Evolutionary conservation across 176 grass and related monocot genomes (phyloP).

Genomic region (Avena sativa): DNA sequence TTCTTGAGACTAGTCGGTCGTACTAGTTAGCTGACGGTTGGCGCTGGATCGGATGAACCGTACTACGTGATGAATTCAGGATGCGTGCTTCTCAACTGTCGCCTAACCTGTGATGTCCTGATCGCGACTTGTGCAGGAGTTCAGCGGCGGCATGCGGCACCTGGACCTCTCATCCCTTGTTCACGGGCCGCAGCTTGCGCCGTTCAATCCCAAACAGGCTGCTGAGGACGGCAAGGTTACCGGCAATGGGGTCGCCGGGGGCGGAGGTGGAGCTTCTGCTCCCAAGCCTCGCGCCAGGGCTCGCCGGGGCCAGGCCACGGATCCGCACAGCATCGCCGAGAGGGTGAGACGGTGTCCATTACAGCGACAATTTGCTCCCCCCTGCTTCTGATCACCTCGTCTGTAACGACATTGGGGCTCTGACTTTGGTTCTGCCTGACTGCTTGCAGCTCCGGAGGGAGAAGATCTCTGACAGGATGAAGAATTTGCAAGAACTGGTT

Average conservation of each 20-base stretch:
- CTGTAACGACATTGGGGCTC: background rate
- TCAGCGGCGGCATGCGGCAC: constrained; percentile 43
- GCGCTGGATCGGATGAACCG: background rate
- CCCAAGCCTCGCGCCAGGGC: constrained; percentile 37
- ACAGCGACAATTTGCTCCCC: background rate
- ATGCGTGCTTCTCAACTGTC: background rate
- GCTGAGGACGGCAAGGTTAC: constrained; percentile 23
- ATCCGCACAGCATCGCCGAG: constrained; percentile 60
- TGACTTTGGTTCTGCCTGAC: background rate
- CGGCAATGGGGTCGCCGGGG: constrained; percentile 11
- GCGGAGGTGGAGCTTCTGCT: background rate
- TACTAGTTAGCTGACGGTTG: constrained; percentile 36
- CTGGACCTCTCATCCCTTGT: constrained; percentile 46
- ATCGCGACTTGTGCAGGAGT: constrained; percentile 38
- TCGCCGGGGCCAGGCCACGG: constrained; percentile 52
- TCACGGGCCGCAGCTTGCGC: constrained; percentile 31
- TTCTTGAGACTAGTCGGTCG: background rate
- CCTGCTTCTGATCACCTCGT: background rate
- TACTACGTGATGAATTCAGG: background rate
- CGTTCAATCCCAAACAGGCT: constrained; percentile 45
- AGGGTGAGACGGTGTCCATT: constrained; percentile 12
- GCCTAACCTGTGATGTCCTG: constrained; percentile 21
- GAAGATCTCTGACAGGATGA: constrained; percentile 88
- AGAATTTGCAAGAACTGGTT: constrained; percentile 73
- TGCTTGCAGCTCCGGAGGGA: constrained; percentile 67